Base-by-base conservation (phyloP, 306 rosid species). In the Acacia confusa region DNA sequence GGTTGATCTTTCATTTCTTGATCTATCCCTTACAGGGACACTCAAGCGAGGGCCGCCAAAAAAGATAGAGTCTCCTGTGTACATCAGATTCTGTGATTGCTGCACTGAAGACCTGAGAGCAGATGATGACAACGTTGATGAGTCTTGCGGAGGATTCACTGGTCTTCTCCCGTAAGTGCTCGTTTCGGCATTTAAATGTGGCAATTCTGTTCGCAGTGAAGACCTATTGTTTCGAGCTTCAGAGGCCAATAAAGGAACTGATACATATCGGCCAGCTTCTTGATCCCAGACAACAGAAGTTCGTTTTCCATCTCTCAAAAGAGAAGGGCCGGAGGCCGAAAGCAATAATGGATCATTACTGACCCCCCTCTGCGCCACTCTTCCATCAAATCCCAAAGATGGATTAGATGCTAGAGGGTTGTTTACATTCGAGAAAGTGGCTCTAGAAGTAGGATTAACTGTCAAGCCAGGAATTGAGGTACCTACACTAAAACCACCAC, bases 221-320 rank as follows among this genome's bases (percentile, higher is more conserved):
- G 90, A 52, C 83, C 91, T 81, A 80, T 80, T 89, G 81, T 82
- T 89, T 76, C 92, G 92, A 83, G 93, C 88, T 79, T 95, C 99
- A 27, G 87, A 87, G 68, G 97, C 91, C 68, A 97, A 85, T 60
- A 88, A 84, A 71, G 97, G 97, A 84, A 93, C 92, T 1, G 99
- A 93, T n/a, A 95, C 89, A 75, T 93, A 95, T 82, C 99, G 86
- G 75, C 99, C 99, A 4, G 99, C 99, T 88, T 95, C 99, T 91
- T 95, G 99, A 85, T 95, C 99, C 99, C 97, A 95, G 69, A 93
- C 97, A 78, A 95, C 99, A 41, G 99, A 95, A 68, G 99, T 86
- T 78, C 97, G 91, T 80, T 88, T 89, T 73, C 92, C 90, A n/a
- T 95, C 98, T 79, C 98, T 83, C 84, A 92, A 88, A 89, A 94